phyloP scores from a whole-genome alignment of 2,329 filamentous ascomycete genomes.

The Polychaeton citri region DNA sequence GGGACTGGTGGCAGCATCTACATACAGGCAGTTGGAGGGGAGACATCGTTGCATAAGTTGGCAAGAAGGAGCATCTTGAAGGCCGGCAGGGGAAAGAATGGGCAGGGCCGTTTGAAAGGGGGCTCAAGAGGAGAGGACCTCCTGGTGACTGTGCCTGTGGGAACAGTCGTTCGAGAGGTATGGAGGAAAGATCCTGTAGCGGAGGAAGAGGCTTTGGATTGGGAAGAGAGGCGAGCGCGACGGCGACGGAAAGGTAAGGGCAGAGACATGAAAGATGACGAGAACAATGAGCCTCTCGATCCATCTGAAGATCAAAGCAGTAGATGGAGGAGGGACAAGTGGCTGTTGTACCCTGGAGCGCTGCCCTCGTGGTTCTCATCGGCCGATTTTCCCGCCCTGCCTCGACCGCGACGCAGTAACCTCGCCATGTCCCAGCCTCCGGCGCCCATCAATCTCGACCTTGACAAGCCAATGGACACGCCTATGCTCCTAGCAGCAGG shows the following conservation, averaged over 20 bases:
- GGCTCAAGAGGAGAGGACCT: slow-evolving; percentile 78
- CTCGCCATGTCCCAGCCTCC: slow-evolving; percentile 56
- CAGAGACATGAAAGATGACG: slow-evolving; percentile 12
- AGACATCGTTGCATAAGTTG: slow-evolving; percentile 88
- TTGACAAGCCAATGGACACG: slow-evolving; percentile 57
- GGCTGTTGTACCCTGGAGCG: slow-evolving; percentile 74
- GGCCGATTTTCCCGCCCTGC: slow-evolving; percentile 44
- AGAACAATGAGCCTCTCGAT: slow-evolving; percentile 26
- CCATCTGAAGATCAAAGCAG: slow-evolving; percentile 22
- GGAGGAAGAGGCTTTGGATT: slow-evolving; percentile 42
- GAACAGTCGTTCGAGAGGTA: slow-evolving; percentile 78
- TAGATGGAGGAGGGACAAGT: slow-evolving; percentile 50
- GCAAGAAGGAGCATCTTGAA: slow-evolving; percentile 62
- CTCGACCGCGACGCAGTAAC: slow-evolving; percentile 41
- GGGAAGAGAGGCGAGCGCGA: slow-evolving; percentile 1
- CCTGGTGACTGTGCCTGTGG: slow-evolving; percentile 79
- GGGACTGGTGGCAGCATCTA: slow-evolving; percentile 86
- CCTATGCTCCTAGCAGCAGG: slow-evolving; percentile 80
- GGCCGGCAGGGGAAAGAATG: slow-evolving; percentile 63
- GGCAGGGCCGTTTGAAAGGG: slow-evolving; percentile 57
- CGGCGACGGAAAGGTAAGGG: slow-evolving; percentile 17
- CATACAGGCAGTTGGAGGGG: slow-evolving; percentile 80
- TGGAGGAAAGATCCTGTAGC: slow-evolving; percentile 62
- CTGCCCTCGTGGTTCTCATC: slow-evolving; percentile 54
- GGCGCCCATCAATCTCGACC: slow-evolving; percentile 49